Evolutionary conservation across 495 filamentous ascomycete genomes (phyloP).

Genomic region (Tetracladium setigerum): DNA sequence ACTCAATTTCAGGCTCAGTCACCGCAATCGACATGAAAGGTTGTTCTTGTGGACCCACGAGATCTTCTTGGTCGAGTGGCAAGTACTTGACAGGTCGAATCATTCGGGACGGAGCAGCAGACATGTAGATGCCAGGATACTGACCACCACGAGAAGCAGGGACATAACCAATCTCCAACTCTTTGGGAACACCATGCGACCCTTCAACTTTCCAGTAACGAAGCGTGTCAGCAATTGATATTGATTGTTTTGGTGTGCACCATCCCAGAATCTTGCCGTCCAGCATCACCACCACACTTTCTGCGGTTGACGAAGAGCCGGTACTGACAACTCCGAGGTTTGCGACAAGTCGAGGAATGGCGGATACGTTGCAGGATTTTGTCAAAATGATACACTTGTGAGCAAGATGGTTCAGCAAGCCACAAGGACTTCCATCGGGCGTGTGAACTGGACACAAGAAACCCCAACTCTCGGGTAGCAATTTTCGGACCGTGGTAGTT

Average conservation of each 20-base stretch:
- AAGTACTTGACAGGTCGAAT: conserved; percentile 88
- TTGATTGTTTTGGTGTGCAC: conserved; percentile 76
- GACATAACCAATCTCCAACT: conserved; percentile 87
- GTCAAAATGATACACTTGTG: conserved; percentile 93
- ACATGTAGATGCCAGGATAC: conserved; percentile 94
- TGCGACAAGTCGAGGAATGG: conserved; percentile 60
- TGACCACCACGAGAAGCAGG: conserved; percentile 81
- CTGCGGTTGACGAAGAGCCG: conserved; percentile 65
- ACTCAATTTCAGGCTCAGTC: conserved; percentile 71
- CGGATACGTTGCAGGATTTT: conserved; percentile 55
- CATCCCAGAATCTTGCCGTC: conserved; percentile 87
- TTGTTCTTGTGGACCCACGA: conserved; percentile 88
- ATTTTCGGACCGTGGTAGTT: conserved; percentile 91
- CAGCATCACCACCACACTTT: conserved; percentile 80
- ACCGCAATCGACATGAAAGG: conserved; percentile 98
- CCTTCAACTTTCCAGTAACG: conserved; percentile 95
- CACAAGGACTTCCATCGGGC: conserved; percentile 91
- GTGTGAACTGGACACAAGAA: conserved; percentile 98
- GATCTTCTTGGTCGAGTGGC: conserved; percentile 74
- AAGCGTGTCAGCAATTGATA: conserved; percentile 70
- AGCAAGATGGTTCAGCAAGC: conserved; percentile 87
- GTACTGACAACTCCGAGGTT: conserved; percentile 69
- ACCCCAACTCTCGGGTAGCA: conserved; percentile 94
- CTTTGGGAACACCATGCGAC: conserved; percentile 69
- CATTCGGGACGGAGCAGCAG: conserved; percentile 77